Conservation (phyloP, 306 rosid genomes). For the Fragaria ananassa region DNA sequence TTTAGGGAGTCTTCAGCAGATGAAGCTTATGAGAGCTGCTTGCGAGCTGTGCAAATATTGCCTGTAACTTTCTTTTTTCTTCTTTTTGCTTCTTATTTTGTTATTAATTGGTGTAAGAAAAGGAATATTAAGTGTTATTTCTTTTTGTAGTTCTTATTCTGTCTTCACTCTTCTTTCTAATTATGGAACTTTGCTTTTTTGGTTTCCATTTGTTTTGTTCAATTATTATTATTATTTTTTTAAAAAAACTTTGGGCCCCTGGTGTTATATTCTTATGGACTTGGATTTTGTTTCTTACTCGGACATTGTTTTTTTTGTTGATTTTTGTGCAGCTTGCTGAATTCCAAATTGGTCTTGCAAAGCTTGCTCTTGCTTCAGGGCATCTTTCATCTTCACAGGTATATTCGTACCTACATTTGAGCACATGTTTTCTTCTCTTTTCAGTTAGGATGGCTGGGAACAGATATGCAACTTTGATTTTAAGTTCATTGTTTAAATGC, state of each 20-base stretch:
- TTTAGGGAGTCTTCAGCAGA: conserved; percentile 54
- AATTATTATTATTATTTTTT: too few species aligned
- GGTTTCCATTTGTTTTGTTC: background rate
- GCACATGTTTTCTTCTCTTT: conserved; percentile 18
- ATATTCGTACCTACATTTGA: conserved; percentile 21
- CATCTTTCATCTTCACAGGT: conserved; percentile 89
- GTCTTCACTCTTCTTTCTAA: background rate
- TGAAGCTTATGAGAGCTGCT: conserved; percentile 91
- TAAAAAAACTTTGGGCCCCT: background rate
- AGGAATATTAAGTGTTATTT: background rate
- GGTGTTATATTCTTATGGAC: background rate
- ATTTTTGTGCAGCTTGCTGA: conserved; percentile 68
- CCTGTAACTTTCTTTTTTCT: conserved; percentile 55
- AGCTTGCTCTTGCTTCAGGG: conserved; percentile 78
- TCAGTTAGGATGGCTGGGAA: conserved; percentile 6
- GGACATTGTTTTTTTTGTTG: background rate
- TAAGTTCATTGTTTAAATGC: background rate
- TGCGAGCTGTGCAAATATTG: conserved; percentile 74
- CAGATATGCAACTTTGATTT: background rate
- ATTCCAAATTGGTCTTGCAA: conserved; percentile 87
- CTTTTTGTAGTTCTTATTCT: background rate
- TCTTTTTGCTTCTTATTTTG: conserved; percentile 8
- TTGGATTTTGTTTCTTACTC: background rate
- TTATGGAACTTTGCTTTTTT: background rate
- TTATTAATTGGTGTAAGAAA: background rate